Evolutionary conservation across 768 basidiomycete species (phyloP).

Genomic region (Boletus coccyginus): DNA sequence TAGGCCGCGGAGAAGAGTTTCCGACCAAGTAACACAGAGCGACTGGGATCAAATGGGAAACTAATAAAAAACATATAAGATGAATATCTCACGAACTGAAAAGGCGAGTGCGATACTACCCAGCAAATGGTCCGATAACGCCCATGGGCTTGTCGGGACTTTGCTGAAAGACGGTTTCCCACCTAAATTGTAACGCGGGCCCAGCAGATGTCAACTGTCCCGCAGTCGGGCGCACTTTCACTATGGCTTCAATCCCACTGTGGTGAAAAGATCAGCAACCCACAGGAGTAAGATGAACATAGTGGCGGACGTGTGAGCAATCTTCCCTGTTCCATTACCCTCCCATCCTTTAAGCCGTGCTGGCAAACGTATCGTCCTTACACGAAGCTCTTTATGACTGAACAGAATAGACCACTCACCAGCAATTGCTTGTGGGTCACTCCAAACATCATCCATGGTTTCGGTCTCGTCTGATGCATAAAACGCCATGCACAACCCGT

Average conservation of each 20-base stretch:
- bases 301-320: slow-evolving; percentile 51
- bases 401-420: no score
- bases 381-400: no score
- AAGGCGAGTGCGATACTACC: slow-evolving; percentile 28
- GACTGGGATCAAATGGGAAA: slow-evolving; percentile 17
- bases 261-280: background rate
- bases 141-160: slow-evolving; percentile 60
- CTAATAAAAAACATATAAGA: slow-evolving; percentile 12
- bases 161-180: no score
- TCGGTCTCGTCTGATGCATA: no score
- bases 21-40: slow-evolving; percentile 10
- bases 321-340: slow-evolving; percentile 42
- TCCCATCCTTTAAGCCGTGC: slow-evolving; percentile 33
- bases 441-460: no score
- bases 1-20: slow-evolving; percentile 31
- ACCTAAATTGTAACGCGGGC: slow-evolving; percentile 28
- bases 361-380: slow-evolving; percentile 4
- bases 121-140: slow-evolving; percentile 38
- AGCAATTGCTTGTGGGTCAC: no score
- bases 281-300: background rate
- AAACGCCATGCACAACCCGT: no score
- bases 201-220: slow-evolving; percentile 46
- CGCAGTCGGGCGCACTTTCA: slow-evolving; percentile 51
- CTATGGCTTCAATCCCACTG: slow-evolving; percentile 52
- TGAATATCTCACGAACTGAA: background rate